These are phyloP conservation scores for Pythium grandisporangium DNA, from an alignment of 352 stramenopile genomes.

Conservation along the genomic window DNA sequence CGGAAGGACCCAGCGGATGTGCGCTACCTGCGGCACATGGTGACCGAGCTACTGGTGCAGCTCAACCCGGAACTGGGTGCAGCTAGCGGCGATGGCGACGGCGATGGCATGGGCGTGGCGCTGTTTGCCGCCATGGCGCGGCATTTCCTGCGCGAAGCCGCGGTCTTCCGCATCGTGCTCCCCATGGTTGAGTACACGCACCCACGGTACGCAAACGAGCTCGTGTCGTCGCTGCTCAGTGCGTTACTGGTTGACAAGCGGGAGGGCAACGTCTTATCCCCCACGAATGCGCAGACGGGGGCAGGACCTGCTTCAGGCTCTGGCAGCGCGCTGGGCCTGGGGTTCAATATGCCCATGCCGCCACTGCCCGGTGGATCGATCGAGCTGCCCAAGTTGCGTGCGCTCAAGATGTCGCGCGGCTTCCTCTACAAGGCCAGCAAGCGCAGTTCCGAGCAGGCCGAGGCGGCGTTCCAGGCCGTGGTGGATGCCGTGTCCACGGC, in stretches of 20 bases:
- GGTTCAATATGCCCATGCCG: conserved; percentile 6
- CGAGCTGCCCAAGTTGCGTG: conserved; percentile 27
- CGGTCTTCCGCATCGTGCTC: conserved; percentile 56
- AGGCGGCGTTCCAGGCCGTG: conserved; percentile 63
- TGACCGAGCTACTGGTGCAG: conserved; percentile 49
- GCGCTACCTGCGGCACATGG: conserved; percentile 57
- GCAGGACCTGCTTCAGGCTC: too few relatives aligned
- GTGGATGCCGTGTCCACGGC: conserved; percentile 34
- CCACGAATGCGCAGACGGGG: background rate
- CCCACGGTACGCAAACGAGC: conserved; percentile 58
- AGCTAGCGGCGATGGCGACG: too few relatives aligned
- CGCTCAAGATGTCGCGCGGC: conserved; percentile 27
- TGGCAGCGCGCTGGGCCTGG: background rate
- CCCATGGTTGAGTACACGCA: conserved; percentile 61
- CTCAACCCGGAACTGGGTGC: conserved; percentile 52
- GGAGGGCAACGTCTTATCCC: background rate
- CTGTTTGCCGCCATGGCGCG: conserved; percentile 59
- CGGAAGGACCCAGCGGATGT: conserved; percentile 26
- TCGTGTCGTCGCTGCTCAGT: conserved; percentile 33
- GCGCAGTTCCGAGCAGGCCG: conserved; percentile 50
- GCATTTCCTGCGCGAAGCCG: conserved; percentile 52
- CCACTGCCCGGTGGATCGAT: conserved; percentile 5
- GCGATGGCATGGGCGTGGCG: conserved; percentile 40
- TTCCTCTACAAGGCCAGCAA: conserved; percentile 67
- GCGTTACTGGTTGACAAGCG: conserved; percentile 23